Conservation (phyloP, 805 yeast genomes). For the Ogataea chonburiensis region DNA sequence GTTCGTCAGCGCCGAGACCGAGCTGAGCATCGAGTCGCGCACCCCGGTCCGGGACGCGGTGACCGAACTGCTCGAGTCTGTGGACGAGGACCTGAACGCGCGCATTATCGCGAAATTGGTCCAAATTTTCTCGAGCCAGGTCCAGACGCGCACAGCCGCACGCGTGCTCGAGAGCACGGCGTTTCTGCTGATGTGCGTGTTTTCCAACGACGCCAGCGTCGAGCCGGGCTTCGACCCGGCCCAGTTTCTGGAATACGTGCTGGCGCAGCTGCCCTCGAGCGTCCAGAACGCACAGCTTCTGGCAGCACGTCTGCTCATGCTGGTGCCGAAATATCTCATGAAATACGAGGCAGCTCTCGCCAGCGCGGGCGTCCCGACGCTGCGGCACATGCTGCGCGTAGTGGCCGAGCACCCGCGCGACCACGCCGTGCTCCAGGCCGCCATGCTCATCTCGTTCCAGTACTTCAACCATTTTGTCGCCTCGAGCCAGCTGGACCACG, state of each 20-base stretch:
- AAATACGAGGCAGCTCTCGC: constrained; percentile 41
- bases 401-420: constrained; percentile 25
- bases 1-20: constrained; percentile 74
- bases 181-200: constrained; percentile 41
- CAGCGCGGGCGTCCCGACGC: constrained; percentile 25
- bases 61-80: constrained; percentile 52
- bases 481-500: constrained; percentile 22
- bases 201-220: constrained; percentile 38
- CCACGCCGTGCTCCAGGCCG: constrained; percentile 22
- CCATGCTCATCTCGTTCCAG: constrained; percentile 52
- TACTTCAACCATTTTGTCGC: constrained; percentile 37
- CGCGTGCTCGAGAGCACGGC: constrained; percentile 40
- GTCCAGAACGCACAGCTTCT: constrained; percentile 36
- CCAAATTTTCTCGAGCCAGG: constrained; percentile 9
- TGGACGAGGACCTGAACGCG: constrained; percentile 42
- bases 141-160: constrained; percentile 26
- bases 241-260: constrained; percentile 25
- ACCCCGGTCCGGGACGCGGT: constrained; percentile 58
- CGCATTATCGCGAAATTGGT: constrained; percentile 24
- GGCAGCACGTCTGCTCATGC: constrained; percentile 46
- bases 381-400: constrained; percentile 26
- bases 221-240: constrained; percentile 23
- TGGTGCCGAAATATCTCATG: constrained; percentile 57
- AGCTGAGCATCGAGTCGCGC: constrained; percentile 49
- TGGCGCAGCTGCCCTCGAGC: constrained; percentile 17